These are phyloP conservation scores for Gossypium laxum DNA, from an alignment of 441 rosid species.

Conservation along the genomic window DNA sequence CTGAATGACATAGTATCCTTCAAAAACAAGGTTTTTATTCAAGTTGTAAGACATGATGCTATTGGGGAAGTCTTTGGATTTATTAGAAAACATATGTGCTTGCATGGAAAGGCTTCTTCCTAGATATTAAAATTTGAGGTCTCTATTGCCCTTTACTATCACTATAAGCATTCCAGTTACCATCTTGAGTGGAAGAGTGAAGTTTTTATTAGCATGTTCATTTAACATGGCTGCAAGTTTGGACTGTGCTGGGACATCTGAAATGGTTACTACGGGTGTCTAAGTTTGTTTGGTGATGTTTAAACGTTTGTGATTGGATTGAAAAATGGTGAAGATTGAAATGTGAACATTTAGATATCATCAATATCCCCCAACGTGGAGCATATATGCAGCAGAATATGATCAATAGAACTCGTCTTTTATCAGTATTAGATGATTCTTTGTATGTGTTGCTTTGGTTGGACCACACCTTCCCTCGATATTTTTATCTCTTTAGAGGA, in stretches of 20 bases:
- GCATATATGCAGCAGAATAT: neutral
- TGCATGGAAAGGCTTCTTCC: neutral
- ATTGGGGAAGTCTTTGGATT: neutral
- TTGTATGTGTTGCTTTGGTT: neutral
- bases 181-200: neutral
- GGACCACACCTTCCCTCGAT: neutral
- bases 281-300: conserved; percentile 1
- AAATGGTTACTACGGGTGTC: neutral
- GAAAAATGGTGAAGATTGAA: neutral
- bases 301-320: neutral
- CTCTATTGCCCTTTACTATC: neutral
- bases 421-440: neutral
- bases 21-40: neutral
- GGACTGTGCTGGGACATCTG: neutral
- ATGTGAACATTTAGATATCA: neutral
- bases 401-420: neutral
- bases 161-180: neutral
- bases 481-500: neutral
- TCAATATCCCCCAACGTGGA: neutral
- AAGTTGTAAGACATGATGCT: neutral
- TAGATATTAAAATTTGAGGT: neutral
- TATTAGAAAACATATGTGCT: neutral
- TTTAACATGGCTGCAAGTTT: conserved; percentile 5
- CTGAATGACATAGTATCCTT: neutral
- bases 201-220: neutral